Percentiles rank a stretch among this genome's conserved stretches.
Evolutionary conservation across 345 rosid genomes (phyloP).

Genomic region (Eucalyptus pauciflora): DNA sequence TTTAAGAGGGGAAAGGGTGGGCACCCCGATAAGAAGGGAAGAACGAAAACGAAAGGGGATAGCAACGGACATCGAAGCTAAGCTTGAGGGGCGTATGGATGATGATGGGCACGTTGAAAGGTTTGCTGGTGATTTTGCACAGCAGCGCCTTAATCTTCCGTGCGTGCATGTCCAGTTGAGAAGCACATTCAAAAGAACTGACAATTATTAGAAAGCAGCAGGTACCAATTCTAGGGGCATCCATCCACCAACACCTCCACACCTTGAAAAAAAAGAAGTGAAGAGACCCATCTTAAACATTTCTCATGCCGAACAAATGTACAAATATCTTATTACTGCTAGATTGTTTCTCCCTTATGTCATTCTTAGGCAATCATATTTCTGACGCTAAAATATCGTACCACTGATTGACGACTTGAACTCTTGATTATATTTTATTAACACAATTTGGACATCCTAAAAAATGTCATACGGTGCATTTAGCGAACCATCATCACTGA

Average conservation of each 20-base stretch:
- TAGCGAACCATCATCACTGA: neutral
- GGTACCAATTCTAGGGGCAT: neutral
- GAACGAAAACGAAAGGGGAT: too few species aligned
- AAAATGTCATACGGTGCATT: neutral
- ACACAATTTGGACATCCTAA: neutral
- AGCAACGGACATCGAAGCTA: too few species aligned
- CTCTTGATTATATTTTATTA: neutral
- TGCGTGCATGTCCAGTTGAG: neutral
- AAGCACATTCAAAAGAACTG: neutral
- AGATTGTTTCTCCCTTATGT: neutral
- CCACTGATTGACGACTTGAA: rapidly evolving
- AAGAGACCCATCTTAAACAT: neutral
- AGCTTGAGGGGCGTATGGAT: neutral
- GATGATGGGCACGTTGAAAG: neutral
- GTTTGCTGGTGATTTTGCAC: neutral
- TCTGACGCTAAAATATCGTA: neutral
- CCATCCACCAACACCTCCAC: neutral
- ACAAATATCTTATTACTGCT: neutral
- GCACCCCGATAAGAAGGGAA: too few species aligned
- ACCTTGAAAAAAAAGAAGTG: neutral
- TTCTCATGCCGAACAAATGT: neutral
- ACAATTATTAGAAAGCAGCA: neutral
- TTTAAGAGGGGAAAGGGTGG: too few species aligned
- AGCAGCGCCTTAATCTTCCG: neutral
- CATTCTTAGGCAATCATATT: neutral